phyloP scores from a whole-genome alignment of 352 stramenopile species.

The Globisporangium echinulatum region DNA sequence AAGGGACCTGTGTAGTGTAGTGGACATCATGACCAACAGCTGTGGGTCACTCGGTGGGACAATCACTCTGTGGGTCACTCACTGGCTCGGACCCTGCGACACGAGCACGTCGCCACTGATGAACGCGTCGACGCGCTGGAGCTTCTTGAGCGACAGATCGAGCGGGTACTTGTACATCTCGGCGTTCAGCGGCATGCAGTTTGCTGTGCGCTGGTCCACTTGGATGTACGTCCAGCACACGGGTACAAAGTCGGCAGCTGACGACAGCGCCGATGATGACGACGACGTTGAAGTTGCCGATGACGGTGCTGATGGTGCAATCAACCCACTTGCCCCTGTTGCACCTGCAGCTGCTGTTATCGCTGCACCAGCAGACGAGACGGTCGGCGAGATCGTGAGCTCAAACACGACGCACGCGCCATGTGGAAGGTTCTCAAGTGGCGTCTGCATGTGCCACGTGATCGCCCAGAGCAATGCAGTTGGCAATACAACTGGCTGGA shows the following conservation, averaged over 20 bases:
- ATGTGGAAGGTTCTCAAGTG: conserved; percentile 86
- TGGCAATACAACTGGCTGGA: conserved; percentile 50
- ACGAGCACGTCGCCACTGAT: conserved; percentile 68
- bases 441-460: conserved; percentile 92
- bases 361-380: conserved; percentile 2
- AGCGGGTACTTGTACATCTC: conserved; percentile 85
- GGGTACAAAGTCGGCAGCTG: conserved; percentile 38
- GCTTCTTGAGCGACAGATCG: conserved; percentile 66
- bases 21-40: too few relatives aligned
- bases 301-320: conserved; percentile 2
- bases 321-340: not conserved
- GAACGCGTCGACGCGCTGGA: conserved; percentile 71
- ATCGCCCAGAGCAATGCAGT: conserved; percentile 75
- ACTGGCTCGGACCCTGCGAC: conserved; percentile 30
- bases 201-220: conserved; percentile 74
- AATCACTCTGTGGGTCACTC: too few relatives aligned
- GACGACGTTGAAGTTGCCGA: too few relatives aligned
- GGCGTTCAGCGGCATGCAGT: conserved; percentile 51
- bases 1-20: too few relatives aligned
- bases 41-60: too few relatives aligned
- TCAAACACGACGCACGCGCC: conserved; percentile 68
- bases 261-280: conserved; percentile 16
- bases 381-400: conserved; percentile 38
- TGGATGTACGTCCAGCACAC: conserved; percentile 84
- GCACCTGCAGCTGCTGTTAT: too few relatives aligned